Conservation (phyloP, 768 basidiomycete genomes). For the Strobilomyces dryophilus region DNA sequence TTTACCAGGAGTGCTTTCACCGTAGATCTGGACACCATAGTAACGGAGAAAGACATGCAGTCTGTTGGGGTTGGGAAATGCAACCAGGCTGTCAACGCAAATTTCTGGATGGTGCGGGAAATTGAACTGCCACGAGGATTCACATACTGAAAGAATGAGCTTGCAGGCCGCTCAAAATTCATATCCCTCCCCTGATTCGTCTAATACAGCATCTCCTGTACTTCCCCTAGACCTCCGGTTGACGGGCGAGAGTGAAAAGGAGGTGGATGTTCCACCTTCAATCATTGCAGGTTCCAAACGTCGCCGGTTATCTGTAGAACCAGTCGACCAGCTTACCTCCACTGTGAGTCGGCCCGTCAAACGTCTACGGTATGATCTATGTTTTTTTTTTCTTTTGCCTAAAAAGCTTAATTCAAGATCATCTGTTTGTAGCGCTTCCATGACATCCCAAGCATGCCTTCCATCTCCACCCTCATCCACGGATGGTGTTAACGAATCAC, state of each 20-base stretch:
- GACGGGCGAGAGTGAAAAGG: conserved; percentile 14
- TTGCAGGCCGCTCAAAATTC: conserved; percentile 1
- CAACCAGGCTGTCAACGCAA: background rate
- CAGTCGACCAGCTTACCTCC: background rate
- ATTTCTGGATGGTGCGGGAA: background rate
- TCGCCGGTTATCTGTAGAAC: conserved; percentile 1
- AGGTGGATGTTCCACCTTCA: conserved; percentile 11
- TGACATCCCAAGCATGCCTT: background rate
- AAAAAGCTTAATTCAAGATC: background rate
- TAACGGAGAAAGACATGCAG: conserved; percentile 13
- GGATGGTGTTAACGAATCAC: background rate
- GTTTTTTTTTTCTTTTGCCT: background rate
- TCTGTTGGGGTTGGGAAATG: too few relatives aligned
- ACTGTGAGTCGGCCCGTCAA: conserved; percentile 10
- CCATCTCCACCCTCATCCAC: conserved; percentile 16
- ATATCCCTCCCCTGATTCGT: conserved; percentile 18
- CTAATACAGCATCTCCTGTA: conserved; percentile 5
- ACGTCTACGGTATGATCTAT: conserved; percentile 19
- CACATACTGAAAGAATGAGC: background rate
- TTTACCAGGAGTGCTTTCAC: conserved; percentile 27
- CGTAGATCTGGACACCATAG: conserved; percentile 24
- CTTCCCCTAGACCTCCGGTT: conserved; percentile 4
- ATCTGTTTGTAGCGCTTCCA: background rate
- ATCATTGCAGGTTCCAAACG: conserved; percentile 23
- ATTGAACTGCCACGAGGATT: background rate